Conservation (phyloP, 163 green algal genomes). For the Volvox carteri region DNA sequence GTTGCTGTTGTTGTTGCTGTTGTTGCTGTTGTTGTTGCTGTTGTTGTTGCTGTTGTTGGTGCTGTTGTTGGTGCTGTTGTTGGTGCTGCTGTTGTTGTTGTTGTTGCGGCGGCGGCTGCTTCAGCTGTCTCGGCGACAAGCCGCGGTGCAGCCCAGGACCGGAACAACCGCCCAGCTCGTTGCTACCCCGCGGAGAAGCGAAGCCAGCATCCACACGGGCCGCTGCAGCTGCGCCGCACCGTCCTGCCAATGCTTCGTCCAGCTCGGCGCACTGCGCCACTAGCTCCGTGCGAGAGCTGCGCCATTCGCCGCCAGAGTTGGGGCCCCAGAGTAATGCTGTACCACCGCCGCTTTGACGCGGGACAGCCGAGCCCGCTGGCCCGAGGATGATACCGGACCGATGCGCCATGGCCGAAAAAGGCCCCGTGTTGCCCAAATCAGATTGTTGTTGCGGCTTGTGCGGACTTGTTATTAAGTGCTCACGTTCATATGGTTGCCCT, state of each 20-base stretch:
- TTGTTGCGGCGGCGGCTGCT: not conserved
- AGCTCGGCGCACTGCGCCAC: not conserved
- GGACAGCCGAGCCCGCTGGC: not conserved
- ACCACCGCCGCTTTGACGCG: not conserved
- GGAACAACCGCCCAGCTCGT: too few species aligned
- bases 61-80: not conserved
- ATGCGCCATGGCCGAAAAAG: not conserved
- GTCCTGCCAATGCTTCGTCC: not conserved
- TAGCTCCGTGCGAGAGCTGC: too few species aligned
- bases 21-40: constrained; percentile 10
- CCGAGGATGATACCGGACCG: not conserved
- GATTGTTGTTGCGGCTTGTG: not conserved
- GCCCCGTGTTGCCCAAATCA: not conserved
- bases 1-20: not conserved
- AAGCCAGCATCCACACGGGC: too few species aligned
- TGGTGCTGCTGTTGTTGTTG: not conserved
- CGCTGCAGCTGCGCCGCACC: not conserved
- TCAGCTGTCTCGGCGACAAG: not conserved
- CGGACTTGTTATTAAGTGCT: not conserved
- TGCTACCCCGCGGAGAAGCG: too few species aligned
- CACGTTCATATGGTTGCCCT: too few species aligned
- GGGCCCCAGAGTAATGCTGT: not conserved
- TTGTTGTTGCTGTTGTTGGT: not conserved
- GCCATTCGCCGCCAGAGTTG: not conserved
- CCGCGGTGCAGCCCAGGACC: not conserved